phyloP scores from a whole-genome alignment of 2,329 filamentous ascomycete species.

The Cytospora piceicola region DNA sequence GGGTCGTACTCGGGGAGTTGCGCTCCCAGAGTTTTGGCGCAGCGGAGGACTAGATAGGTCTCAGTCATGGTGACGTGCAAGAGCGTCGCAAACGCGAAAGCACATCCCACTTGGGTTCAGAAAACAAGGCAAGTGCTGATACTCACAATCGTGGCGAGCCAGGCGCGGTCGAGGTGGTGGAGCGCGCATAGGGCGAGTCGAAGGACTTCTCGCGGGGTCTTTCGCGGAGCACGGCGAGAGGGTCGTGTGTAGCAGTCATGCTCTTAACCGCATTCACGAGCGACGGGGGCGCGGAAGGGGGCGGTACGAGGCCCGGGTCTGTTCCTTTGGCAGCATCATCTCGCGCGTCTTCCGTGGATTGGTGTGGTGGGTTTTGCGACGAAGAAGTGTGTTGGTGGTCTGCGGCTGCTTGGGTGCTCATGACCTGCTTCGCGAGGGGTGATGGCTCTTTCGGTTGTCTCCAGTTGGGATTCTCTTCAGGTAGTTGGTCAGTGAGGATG shows the following conservation, averaged over 20 bases:
- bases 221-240: conserved; percentile 37
- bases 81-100: conserved; percentile 16
- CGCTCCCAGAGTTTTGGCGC: conserved; percentile 73
- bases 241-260: conserved; percentile 46
- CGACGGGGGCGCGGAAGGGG: conserved; percentile 35
- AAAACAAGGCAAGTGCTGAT: conserved; percentile 20
- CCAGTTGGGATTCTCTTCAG: conserved; percentile 17
- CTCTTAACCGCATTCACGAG: conserved; percentile 42
- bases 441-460: conserved; percentile 35
- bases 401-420: conserved; percentile 44
- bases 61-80: conserved; percentile 22
- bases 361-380: conserved; percentile 40
- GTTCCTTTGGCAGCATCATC: conserved; percentile 36
- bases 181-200: conserved; percentile 60
- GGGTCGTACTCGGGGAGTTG: conserved; percentile 76
- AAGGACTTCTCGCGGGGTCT: conserved; percentile 42
- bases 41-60: conserved; percentile 59
- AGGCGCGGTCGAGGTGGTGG: conserved; percentile 61
- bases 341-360: conserved; percentile 23
- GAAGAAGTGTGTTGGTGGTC: conserved; percentile 29
- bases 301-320: conserved; percentile 30
- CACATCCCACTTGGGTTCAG: not conserved
- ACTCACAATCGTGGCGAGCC: conserved; percentile 63
- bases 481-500: conserved; percentile 15
- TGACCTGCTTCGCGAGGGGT: conserved; percentile 38